Evolutionary conservation across 1,284 basidiomycete genomes (phyloP).

Genomic region (Trametes polyzona): DNA sequence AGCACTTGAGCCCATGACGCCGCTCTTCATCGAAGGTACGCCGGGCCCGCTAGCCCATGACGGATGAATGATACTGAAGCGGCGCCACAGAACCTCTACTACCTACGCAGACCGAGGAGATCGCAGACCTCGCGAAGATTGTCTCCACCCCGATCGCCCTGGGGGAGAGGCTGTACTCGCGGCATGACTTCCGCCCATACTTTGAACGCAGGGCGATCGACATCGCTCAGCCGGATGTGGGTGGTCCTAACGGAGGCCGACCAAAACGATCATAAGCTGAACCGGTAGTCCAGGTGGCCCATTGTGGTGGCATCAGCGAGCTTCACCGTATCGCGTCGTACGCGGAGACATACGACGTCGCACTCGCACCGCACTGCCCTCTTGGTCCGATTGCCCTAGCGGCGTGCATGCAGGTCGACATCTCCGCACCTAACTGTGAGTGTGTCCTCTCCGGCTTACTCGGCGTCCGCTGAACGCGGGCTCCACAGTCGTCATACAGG

Average conservation of each 20-base stretch:
- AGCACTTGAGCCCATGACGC: conserved; percentile 65
- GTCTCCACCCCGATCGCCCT: conserved; percentile 73
- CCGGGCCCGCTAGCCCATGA: neutral
- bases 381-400: conserved; percentile 76
- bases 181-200: conserved; percentile 74
- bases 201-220: conserved; percentile 71
- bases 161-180: conserved; percentile 73
- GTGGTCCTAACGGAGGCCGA: conserved; percentile 19
- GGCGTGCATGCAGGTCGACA: conserved; percentile 65
- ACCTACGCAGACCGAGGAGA: conserved; percentile 69
- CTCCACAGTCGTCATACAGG: conserved; percentile 59
- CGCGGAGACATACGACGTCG: conserved; percentile 72
- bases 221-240: conserved; percentile 76
- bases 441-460: neutral
- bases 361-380: conserved; percentile 65
- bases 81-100: conserved; percentile 59
- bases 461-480: too few relatives aligned
- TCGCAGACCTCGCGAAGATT: conserved; percentile 63
- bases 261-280: too few relatives aligned
- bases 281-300: conserved; percentile 48
- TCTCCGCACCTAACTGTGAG: conserved; percentile 59
- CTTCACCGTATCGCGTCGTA: conserved; percentile 69
- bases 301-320: conserved; percentile 78
- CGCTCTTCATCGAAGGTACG: conserved; percentile 73
- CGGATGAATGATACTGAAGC: neutral